Evolutionary conservation across 345 rosid genomes (phyloP).

Genomic region (Heritiera fomes): DNA sequence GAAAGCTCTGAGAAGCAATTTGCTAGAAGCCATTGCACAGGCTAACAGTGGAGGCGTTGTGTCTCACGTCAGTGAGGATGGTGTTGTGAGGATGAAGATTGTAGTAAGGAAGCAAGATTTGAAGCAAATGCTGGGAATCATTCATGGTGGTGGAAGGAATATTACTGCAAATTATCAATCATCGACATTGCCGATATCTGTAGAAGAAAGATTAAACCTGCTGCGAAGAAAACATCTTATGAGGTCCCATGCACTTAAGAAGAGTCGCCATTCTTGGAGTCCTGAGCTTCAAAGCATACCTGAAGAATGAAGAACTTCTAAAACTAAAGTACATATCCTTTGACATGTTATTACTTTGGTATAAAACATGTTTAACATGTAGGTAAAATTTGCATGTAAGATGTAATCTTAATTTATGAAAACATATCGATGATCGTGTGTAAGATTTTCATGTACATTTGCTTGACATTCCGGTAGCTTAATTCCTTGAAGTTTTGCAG

Average conservation of each 20-base stretch:
- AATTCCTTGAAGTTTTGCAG: background rate
- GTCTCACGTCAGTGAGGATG: slow-evolving; percentile 31
- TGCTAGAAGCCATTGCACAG: slow-evolving; percentile 29
- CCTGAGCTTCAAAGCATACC: slow-evolving; percentile 49
- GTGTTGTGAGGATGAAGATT: slow-evolving; percentile 44
- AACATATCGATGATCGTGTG: background rate
- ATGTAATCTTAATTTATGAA: background rate
- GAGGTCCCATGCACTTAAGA: slow-evolving; percentile 15
- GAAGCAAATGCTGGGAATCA: slow-evolving; percentile 38
- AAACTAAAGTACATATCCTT: background rate
- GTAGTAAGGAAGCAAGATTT: slow-evolving; percentile 49
- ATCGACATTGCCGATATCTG: slow-evolving; percentile 3
- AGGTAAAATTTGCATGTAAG: background rate
- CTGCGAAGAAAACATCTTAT: slow-evolving; percentile 22
- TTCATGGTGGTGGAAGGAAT: slow-evolving; percentile 19
- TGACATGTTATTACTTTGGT: background rate
- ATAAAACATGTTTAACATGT: background rate
- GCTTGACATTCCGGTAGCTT: background rate
- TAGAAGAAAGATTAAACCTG: slow-evolving; percentile 37
- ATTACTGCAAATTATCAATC: background rate
- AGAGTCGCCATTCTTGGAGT: slow-evolving; percentile 32
- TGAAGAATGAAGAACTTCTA: slow-evolving; percentile 28
- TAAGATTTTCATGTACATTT: background rate
- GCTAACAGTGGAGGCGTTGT: slow-evolving; percentile 24
- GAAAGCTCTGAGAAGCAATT: slow-evolving; percentile 27